These are phyloP conservation scores for Trichosporon sp. DNA, from an alignment of 1,284 basidiomycete genomes.

Conservation along the genomic window DNA sequence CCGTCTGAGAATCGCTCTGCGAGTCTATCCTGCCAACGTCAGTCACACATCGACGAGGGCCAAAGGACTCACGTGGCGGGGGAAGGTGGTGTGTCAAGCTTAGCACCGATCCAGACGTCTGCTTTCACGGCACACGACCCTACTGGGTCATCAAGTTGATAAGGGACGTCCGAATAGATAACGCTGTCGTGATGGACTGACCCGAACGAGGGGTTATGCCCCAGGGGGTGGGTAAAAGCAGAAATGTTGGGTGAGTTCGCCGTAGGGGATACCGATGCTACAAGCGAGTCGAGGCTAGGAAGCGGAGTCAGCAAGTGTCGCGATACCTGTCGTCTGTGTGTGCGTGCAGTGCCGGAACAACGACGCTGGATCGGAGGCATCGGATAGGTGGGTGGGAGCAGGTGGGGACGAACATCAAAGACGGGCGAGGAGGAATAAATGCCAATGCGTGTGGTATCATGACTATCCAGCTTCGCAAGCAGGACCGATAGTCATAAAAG, in stretches of 20 bases:
- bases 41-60: background rate
- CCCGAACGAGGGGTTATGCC: conserved; percentile 3
- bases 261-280: conserved; percentile 31
- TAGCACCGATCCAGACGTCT: conserved; percentile 32
- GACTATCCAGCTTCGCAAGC: background rate
- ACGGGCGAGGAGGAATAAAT: background rate
- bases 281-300: conserved; percentile 18
- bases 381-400: background rate
- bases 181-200: conserved; percentile 9
- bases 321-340: conserved; percentile 1
- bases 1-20: conserved; percentile 35
- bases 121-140: conserved; percentile 23
- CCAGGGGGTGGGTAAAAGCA: background rate
- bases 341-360: background rate
- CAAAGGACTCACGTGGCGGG: conserved; percentile 37
- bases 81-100: conserved; percentile 34
- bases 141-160: conserved; percentile 9
- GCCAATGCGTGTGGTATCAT: background rate
- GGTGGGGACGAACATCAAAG: background rate
- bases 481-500: background rate
- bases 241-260: conserved; percentile 11
- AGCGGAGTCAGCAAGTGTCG: conserved; percentile 14
- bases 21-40: conserved; percentile 32
- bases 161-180: conserved; percentile 14
- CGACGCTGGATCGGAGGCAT: conserved; percentile 1